Evolutionary conservation across 371 early-diverging fungal genomes (phyloP).

Genomic region (Haplosporangium sp.): DNA sequence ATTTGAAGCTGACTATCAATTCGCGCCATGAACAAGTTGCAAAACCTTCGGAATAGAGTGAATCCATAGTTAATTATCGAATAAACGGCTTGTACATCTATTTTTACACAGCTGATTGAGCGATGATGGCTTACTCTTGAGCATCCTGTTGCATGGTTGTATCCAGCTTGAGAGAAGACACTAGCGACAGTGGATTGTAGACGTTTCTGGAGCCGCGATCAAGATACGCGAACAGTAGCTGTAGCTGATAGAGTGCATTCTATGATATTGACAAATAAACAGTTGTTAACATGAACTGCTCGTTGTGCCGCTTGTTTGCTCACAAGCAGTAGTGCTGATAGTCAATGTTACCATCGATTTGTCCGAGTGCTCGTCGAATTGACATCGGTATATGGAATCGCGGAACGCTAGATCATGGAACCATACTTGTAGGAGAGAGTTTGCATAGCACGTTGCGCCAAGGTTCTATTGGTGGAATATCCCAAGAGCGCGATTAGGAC

Average conservation of each 20-base stretch:
- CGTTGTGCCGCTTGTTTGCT: no score
- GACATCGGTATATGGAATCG: conserved; percentile 35
- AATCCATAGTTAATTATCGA: neutral
- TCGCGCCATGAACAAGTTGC: conserved; percentile 50
- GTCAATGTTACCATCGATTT: conserved; percentile 33
- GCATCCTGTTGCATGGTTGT: conserved; percentile 61
- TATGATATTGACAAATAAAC: conserved; percentile 9
- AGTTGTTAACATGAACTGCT: no score
- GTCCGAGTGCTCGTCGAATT: conserved; percentile 7
- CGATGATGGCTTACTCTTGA: conserved; percentile 56
- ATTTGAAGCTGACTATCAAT: conserved; percentile 43
- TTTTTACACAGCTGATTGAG: neutral
- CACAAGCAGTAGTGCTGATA: neutral
- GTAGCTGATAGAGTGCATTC: conserved; percentile 56
- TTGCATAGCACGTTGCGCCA: conserved; percentile 66
- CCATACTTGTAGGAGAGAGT: conserved; percentile 60
- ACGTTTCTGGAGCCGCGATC: conserved; percentile 26
- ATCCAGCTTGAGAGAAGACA: conserved; percentile 54
- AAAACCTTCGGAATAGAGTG: conserved; percentile 27
- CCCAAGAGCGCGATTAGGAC: neutral
- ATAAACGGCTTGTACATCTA: neutral
- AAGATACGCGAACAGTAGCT: conserved; percentile 51
- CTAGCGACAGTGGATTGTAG: conserved; percentile 56
- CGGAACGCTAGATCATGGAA: conserved; percentile 58
- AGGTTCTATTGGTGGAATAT: conserved; percentile 49